Evolutionary conservation across 2,329 filamentous ascomycete genomes (phyloP), one percentile per base, ranked within the genome.

Genomic region (Orbilia brochopaga): DNA sequence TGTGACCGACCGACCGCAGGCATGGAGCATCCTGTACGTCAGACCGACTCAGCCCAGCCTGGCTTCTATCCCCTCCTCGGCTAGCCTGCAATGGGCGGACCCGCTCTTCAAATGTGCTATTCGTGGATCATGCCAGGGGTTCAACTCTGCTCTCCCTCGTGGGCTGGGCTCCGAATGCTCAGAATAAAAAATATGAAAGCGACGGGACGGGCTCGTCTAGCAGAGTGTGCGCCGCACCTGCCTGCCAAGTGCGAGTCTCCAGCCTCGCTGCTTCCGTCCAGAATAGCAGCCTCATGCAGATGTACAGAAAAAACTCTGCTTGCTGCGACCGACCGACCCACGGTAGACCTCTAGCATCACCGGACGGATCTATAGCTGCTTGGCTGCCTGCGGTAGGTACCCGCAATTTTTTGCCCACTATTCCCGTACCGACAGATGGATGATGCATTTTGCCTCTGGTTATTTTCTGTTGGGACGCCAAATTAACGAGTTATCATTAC

Each of bases 191-290:
- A n/a, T n/a, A n/a, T n/a, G n/a, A n/a, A n/a, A n/a, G n/a, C 37
- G 37, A 48, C 44, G 8, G n/a, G n/a, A 32, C 27, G 19, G 19
- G n/a, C 44, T 48, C 44, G 8, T 10, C n/a, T 19, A 5, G n/a
- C 11, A 42, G 37, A 4, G 44, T 32, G 8, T 48, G 44, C 44
- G 44, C 44, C 44, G 44, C 44, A 48, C 44, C 44, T 48, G 44
- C 44, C 44, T 48, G 44, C 44, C 44, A 48, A 48, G 44, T 48
- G n/a, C 44, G 44, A 48, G 4, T 48, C 44, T 23, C 19, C 44
- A 19, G 19, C n/a, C 44, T 23, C 19, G 44, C 44, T 48, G 44
- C n/a, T 23, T 48, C 44, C 44, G 44, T 48, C 15, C 44, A 48
- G n/a, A 48, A 48, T 19, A 48, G 44, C 44, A 48, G 44, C 44